Base-by-base conservation (phyloP, 2,329 filamentous ascomycete species). In the Cladosporium sp. region DNA sequence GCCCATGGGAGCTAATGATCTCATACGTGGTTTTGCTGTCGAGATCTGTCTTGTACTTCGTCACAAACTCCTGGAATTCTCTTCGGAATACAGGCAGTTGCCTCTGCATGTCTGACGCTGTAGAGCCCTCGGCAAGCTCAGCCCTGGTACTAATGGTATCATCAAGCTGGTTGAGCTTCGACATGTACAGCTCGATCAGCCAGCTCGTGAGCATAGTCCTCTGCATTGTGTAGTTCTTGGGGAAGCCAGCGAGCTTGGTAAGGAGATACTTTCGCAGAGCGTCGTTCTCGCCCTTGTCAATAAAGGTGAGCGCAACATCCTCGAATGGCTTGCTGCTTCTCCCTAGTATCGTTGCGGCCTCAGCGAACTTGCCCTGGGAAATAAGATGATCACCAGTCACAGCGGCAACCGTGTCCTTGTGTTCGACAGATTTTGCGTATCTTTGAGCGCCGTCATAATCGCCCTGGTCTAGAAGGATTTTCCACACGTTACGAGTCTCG, bases 291-390 rank as follows among this genome's bases (percentile, higher is more conserved):
- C 89, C 89, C 69, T 91, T 90, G 78, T 98, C 93, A 70, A 99
- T 93, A 73, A 99, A 91, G 1, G 88, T 89, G 40, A 99, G 83
- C 26, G 93, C 93, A 55, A 99, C 94, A 75, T 99, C 93, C 76
- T 99, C 95, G 71, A 99, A 99, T 0, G 92, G 89, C 80, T 98
- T 98, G 76, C 91, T 97, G 79, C 95, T 98, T 77, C 92, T 92
- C 14, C 95, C 95, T 76, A 97, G 97, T 2, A 98, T 88, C 11
- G 88, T 86, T 0, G 96, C 95, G 49, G 95, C 95, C 76, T 99
- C 93, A 62, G 88, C 80, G 77, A 89, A 98, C 62, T 91, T 88
- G 3, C 91, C 91, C 78, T 92, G 94, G 66, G 86, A 87, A 46
- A 93, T 89, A 10, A 99, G 82, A 73, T 92, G 89, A 76, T 99